Evolutionary conservation across 108 stramenopile genomes (phyloP), one percentile per base, ranked within the genome.

Genomic region (Fistulifera pelliculosa): DNA sequence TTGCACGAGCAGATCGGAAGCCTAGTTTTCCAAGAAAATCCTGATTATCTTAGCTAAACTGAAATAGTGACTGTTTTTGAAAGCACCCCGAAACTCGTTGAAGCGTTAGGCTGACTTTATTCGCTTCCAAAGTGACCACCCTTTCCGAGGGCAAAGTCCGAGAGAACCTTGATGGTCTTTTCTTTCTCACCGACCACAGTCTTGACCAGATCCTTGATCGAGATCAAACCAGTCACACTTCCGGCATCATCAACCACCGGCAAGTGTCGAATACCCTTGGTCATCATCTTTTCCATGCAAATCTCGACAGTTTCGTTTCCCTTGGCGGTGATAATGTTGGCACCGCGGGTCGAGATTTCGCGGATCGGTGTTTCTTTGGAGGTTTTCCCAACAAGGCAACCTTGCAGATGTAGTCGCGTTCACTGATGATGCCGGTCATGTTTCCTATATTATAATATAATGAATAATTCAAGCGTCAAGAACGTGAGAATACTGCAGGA

Each of bases 251-350:
- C 84, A 2, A 96, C 69, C 19, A 96, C 69, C 1, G 92, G 94
- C 61, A 96, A 65, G 68, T 96, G 94, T 47, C 94, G 85, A 65
- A 96, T 90, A 41, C 85, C 92, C 35, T 75, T 74, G 21, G 67
- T 66, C 25, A 96, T 61, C 94, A 96, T 96, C 74, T 90, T 94
- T n/a, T 80, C 68, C 94, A 96, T 92, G 67, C 94, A 96, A 13
- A 56, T 58, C 51, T 92, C 81, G 39, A 94, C 79, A 10, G 90
- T 69, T 57, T 92, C 92, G 24, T 68, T 69, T 18, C 81, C 83
- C 22, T 62, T 57, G 35, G 81, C 94, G 16, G 85, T 90, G 24
- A 96, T 64, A 39, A 94, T 71, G 66, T 96, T 94, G 27, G 76
- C 69, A 27, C 60, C 76, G 47, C 66, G 77, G 48, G 94, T 96